phyloP scores from a whole-genome alignment of 2,329 filamentous ascomycete species.

The Sordariomycetes sp. region DNA sequence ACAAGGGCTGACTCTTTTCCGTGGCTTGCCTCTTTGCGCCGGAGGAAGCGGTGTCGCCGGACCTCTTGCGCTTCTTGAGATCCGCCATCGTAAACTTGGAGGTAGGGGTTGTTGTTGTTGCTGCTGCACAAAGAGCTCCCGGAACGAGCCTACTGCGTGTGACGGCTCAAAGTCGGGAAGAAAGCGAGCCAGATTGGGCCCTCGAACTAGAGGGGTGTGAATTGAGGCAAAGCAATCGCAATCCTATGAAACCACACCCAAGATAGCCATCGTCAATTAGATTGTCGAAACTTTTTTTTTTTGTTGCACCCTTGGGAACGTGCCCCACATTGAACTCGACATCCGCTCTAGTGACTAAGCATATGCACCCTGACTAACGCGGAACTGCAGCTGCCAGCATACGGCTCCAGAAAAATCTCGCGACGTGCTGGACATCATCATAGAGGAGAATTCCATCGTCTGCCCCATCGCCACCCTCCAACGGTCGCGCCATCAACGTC shows the following conservation, averaged over 20 bases:
- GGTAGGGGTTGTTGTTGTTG: background rate
- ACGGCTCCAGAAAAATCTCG: slow-evolving; percentile 1
- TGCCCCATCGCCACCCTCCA: background rate
- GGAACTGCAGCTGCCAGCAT: background rate
- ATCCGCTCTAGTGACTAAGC: background rate
- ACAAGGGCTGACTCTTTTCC: background rate
- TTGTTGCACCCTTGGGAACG: background rate
- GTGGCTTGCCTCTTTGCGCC: slow-evolving; percentile 1
- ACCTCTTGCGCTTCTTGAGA: slow-evolving; percentile 3
- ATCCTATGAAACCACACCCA: background rate
- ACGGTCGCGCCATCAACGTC: slow-evolving; percentile 5
- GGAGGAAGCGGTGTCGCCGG: background rate
- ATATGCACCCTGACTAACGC: slow-evolving; percentile 1
- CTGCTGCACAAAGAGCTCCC: background rate
- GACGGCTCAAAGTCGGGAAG: background rate
- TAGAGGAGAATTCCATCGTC: background rate
- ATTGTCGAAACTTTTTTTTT: background rate
- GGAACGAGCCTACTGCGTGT: background rate
- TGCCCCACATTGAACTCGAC: background rate
- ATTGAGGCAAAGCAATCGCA: background rate
- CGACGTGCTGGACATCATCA: background rate
- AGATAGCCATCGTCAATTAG: background rate
- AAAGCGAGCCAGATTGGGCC: background rate
- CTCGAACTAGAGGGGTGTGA: background rate
- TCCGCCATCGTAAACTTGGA: background rate